Conservation (phyloP, 139 green algal species). For the Chlamydomonas sp. region DNA sequence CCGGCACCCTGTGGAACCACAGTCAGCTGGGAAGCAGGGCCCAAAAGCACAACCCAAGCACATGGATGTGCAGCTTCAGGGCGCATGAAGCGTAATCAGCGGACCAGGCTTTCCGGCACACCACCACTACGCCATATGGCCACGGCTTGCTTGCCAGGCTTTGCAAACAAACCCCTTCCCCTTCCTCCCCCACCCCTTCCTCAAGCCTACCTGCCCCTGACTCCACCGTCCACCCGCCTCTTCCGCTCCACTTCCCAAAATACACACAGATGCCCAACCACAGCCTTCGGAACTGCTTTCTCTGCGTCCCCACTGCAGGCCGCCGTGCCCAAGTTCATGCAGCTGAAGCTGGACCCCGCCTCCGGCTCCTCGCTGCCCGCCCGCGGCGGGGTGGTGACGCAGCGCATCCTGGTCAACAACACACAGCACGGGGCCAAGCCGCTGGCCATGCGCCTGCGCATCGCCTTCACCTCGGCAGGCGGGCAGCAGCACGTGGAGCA, state of each 20-base stretch:
- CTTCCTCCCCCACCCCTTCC: neutral
- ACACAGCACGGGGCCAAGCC: slow-evolving; percentile 79
- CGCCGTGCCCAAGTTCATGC: slow-evolving; percentile 91
- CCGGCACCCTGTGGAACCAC: too few relatives aligned
- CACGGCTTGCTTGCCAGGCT: too few relatives aligned
- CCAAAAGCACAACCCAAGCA: too few relatives aligned
- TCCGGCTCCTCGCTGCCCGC: slow-evolving; percentile 60
- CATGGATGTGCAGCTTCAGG: too few relatives aligned
- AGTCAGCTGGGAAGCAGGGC: too few relatives aligned
- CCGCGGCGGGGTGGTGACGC: slow-evolving; percentile 56
- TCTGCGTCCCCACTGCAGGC: slow-evolving; percentile 72
- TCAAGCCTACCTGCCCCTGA: neutral
- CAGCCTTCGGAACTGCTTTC: neutral
- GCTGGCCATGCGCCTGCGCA: slow-evolving; percentile 84
- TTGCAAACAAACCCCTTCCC: neutral
- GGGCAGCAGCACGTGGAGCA: slow-evolving; percentile 58
- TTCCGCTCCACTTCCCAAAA: neutral
- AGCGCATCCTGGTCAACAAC: slow-evolving; percentile 89
- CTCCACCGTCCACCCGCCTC: neutral
- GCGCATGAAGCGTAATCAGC: too few relatives aligned
- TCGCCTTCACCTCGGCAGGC: slow-evolving; percentile 68
- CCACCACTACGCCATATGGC: too few relatives aligned
- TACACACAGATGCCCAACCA: slow-evolving; percentile 1
- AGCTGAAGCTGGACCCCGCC: slow-evolving; percentile 85
- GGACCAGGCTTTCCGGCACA: too few relatives aligned